Evolutionary conservation across 257 asterid genomes (phyloP), one percentile per base, ranked within the genome.

Genomic region (Solanum chiquidenum): DNA sequence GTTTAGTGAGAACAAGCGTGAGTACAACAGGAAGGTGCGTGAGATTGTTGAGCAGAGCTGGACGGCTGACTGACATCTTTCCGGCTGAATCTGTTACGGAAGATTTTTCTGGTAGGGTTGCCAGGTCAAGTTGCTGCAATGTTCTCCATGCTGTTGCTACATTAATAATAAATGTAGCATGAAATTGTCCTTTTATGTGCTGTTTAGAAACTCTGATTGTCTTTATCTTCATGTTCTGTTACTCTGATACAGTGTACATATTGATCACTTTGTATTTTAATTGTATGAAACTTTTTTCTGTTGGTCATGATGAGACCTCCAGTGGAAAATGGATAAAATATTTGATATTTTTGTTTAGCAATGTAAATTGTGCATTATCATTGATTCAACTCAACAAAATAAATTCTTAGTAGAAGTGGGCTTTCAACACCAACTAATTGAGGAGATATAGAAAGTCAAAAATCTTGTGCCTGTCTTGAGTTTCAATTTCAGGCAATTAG

Each of bases 31-130:
- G 92, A 95, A 94, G 90, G 98, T 94, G 83, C 98, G 96, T 33
- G 98, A 94, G 90, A 91, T 95, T 86, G 98, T 95, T 69, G 98
- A 95, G 92, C 98, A 95, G 91, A 95, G 98, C 90, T 95, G 98
- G 98, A 95, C 98, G 12, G 98, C 98, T 5, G 98, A 95, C 93
- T 95, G 93, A 83, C 46, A 69, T 49, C 84, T 52, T 55, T 72
- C 40, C 10, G 75, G 35, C 35, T 42, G 34, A 44, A 76, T 44
- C 80, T 42, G 16, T 37, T 23, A 9, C 5, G 16, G 90, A 62
- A 87, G 86, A 87, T 84, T 84, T 92, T 92, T 90, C 89, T 83
- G 91, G 91, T 89, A 55, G 89, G 91, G 58, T 49, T 87, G 85
- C 88, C 87, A 74, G 87, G 58, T 89, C 76, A 13, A 86, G 55